Evolutionary conservation across 352 stramenopile genomes (phyloP).

Genomic region (Phytophthora agathidicida): DNA sequence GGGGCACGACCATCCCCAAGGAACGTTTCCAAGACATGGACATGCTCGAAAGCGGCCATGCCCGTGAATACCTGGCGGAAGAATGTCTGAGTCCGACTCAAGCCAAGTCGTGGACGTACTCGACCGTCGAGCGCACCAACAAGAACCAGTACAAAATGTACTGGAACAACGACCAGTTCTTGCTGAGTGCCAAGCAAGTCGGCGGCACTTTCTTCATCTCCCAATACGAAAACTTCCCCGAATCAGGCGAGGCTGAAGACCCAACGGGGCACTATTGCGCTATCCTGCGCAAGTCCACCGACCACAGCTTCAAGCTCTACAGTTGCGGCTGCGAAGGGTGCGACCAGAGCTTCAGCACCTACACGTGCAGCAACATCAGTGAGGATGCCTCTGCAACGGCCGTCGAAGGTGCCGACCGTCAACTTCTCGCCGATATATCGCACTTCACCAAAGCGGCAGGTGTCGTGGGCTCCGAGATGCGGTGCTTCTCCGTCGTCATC

Average conservation of each 20-base stretch:
- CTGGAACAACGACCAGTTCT: conserved; percentile 87
- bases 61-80: conserved; percentile 83
- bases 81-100: conserved; percentile 81
- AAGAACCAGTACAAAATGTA: conserved; percentile 91
- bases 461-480: conserved; percentile 81
- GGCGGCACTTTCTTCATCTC: conserved; percentile 89
- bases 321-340: conserved; percentile 88
- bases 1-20: conserved; percentile 67
- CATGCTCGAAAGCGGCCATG: conserved; percentile 82
- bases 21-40: conserved; percentile 87
- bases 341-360: conserved; percentile 84
- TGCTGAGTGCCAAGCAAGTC: conserved; percentile 85
- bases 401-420: conserved; percentile 61
- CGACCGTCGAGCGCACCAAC: conserved; percentile 77
- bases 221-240: conserved; percentile 89
- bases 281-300: conserved; percentile 69
- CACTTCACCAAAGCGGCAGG: conserved; percentile 84
- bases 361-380: conserved; percentile 81
- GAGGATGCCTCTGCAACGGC: conserved; percentile 42
- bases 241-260: conserved; percentile 48
- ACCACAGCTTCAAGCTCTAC: conserved; percentile 90
- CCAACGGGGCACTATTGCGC: conserved; percentile 79
- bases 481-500: conserved; percentile 81
- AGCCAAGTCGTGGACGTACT: conserved; percentile 84
- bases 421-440: conserved; percentile 85